A percentile compares a stretch with the other conserved stretches of the same genome.
phyloP scores from a whole-genome alignment of 495 filamentous ascomycete species.

The Penicillium ucsense region DNA sequence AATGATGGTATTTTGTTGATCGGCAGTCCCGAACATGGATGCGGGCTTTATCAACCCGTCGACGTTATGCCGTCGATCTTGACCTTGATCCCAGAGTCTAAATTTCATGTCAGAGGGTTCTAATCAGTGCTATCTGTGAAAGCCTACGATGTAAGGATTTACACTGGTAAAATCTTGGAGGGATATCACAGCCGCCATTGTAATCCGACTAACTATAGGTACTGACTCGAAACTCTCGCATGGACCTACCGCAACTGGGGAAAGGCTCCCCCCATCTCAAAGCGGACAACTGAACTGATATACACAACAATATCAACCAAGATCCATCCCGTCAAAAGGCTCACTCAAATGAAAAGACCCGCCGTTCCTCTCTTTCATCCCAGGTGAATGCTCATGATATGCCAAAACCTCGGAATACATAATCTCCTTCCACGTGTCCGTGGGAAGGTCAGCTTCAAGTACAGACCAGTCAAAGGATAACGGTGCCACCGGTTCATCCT shows the following conservation, averaged over 20 bases:
- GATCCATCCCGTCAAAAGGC: conserved; percentile 10
- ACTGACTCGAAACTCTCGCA: neutral
- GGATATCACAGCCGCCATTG: too few relatives aligned
- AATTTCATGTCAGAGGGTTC: neutral
- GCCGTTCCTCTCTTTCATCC: neutral
- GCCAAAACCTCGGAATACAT: conserved; percentile 99
- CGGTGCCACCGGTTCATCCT: conserved; percentile 84
- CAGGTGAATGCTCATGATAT: conserved; percentile 59
- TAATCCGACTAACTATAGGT: neutral
- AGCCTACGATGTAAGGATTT: too few relatives aligned
- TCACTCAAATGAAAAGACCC: neutral
- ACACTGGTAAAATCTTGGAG: too few relatives aligned
- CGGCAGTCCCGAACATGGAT: too few relatives aligned
- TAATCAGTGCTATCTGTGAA: neutral
- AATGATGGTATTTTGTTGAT: too few relatives aligned
- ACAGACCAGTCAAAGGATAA: conserved; percentile 99
- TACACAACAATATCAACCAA: conserved; percentile 2
- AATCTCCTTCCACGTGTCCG: conserved; percentile 99
- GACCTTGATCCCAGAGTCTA: neutral
- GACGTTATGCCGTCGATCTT: too few relatives aligned
- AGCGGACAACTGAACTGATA: neutral
- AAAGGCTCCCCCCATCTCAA: too few relatives aligned
- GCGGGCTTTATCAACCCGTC: too few relatives aligned
- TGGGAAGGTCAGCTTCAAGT: conserved; percentile 89
- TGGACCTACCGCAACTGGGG: neutral